Evolutionary conservation across 108 stramenopile species (phyloP).

Genomic region (Cyclotella baltica): DNA sequence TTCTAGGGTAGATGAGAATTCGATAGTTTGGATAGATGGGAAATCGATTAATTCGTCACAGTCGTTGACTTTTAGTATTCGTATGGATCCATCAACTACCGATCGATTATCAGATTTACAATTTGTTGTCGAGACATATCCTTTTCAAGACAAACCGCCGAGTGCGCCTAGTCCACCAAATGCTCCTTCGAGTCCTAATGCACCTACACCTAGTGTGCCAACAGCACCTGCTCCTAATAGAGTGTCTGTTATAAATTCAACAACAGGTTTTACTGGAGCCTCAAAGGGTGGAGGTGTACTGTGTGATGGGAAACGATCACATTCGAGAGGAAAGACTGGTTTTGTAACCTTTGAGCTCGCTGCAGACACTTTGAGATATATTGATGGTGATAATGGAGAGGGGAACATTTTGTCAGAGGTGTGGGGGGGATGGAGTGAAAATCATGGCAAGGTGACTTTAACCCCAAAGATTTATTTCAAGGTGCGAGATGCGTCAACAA

Average conservation of each 20-base stretch:
- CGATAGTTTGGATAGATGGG: constrained; percentile 46
- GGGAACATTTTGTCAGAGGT: constrained; percentile 15
- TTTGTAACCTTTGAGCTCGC: constrained; percentile 32
- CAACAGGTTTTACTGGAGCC: constrained; percentile 25
- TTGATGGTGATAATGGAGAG: background rate
- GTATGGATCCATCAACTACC: constrained; percentile 29
- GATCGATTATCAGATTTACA: constrained; percentile 44
- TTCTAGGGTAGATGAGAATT: constrained; percentile 26
- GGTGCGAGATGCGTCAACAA: background rate
- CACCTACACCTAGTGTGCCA: constrained; percentile 15
- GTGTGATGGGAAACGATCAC: constrained; percentile 45
- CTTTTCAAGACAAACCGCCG: constrained; percentile 13
- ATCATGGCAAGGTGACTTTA: constrained; percentile 44
- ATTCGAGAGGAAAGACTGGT: constrained; percentile 33
- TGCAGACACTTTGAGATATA: background rate
- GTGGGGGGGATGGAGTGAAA: constrained; percentile 36
- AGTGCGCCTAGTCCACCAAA: background rate
- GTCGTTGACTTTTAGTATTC: constrained; percentile 27
- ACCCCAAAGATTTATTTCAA: constrained; percentile 50
- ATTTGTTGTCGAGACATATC: constrained; percentile 42
- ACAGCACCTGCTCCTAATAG: background rate
- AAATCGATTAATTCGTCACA: background rate
- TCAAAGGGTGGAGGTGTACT: constrained; percentile 39
- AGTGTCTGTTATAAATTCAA: background rate
- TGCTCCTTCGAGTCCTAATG: constrained; percentile 11